These are phyloP conservation scores for Heritiera littoralis DNA, from an alignment of 345 rosid species.

Conservation along the genomic window DNA sequence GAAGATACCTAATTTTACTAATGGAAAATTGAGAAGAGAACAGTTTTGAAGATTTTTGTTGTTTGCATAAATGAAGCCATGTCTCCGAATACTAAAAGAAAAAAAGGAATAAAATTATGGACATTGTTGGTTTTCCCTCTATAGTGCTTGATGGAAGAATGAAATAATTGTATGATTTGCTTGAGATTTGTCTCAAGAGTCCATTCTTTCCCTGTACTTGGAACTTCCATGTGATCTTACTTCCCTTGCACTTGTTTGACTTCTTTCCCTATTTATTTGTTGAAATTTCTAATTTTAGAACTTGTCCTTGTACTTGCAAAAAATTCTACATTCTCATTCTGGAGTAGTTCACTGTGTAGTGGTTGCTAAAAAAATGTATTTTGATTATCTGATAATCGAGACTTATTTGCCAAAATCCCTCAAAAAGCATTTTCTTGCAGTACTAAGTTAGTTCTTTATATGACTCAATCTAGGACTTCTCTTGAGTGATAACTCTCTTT, in stretches of 20 bases:
- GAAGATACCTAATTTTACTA: not conserved
- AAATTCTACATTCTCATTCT: not conserved
- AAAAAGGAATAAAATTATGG: too few relatives aligned
- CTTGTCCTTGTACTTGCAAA: not conserved
- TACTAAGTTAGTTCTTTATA: not conserved
- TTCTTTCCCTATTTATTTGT: not conserved
- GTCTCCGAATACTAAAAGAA: not conserved
- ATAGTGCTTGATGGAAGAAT: not conserved
- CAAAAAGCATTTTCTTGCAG: not conserved
- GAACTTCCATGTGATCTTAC: not conserved
- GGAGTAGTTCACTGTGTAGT: not conserved
- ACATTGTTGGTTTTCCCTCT: not conserved
- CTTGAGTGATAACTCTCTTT: not conserved
- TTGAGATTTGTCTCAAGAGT: not conserved
- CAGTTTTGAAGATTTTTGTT: not conserved
- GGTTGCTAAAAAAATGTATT: not conserved
- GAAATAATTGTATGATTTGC: not conserved
- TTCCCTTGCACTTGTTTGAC: not conserved
- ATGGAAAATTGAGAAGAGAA: not conserved
- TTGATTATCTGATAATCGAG: not conserved
- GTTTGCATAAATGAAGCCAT: not conserved
- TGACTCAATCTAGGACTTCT: not conserved
- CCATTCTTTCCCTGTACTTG: not conserved
- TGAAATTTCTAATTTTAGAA: not conserved
- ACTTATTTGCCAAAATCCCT: not conserved